These are phyloP conservation scores for Sisymbrium irio DNA, from an alignment of 345 rosid genomes.

Conservation along the genomic window DNA sequence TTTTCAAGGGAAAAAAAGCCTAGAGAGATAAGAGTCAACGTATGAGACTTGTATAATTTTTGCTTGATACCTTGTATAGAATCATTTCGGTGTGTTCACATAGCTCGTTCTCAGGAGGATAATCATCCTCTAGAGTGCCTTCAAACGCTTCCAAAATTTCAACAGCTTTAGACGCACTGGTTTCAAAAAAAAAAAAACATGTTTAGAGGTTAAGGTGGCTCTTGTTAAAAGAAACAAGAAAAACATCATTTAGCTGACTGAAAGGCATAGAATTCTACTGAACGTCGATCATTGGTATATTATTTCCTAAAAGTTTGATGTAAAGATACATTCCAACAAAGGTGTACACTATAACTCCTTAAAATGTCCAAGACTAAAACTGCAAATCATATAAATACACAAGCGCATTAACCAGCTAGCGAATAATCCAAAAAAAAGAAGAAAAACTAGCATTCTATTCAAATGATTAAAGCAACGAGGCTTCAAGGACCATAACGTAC, in stretches of 20 bases:
- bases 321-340: background rate
- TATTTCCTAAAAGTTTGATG: conserved; percentile 6
- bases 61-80: conserved; percentile 72
- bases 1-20: background rate
- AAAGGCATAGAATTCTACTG: conserved; percentile 3
- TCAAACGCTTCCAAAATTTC: conserved; percentile 98
- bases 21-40: background rate
- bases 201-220: background rate
- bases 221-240: background rate
- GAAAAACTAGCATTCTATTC: background rate
- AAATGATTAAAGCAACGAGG: background rate
- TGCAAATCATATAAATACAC: conserved; percentile 9
- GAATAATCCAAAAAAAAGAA: background rate
- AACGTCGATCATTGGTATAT: conserved; percentile 3
- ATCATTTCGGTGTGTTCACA: conserved; percentile 99
- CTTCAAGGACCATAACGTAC: conserved; percentile 46
- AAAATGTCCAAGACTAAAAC: background rate
- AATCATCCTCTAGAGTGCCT: conserved; percentile 98
- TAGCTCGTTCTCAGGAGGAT: conserved; percentile 96
- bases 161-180: conserved; percentile 89
- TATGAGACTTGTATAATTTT: conserved; percentile 4
- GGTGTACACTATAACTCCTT: background rate
- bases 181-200: background rate
- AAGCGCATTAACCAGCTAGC: conserved; percentile 2
- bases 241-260: background rate